Base-by-base conservation (phyloP, 768 basidiomycete genomes). In the Trametes maxima region DNA sequence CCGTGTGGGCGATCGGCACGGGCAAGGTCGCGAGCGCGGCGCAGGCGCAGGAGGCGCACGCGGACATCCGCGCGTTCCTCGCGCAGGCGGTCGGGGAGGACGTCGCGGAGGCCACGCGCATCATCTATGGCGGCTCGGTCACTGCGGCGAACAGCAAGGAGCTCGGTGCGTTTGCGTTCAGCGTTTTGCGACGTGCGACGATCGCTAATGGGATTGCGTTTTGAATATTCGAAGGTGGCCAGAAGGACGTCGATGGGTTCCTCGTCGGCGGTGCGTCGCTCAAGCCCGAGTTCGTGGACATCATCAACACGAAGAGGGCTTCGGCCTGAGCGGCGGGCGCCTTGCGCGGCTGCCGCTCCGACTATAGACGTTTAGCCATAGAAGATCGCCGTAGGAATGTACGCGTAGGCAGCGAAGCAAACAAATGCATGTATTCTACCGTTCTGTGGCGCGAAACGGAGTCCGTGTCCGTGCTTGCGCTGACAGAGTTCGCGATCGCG, bases 1-100 rank as follows among this genome's bases (percentile, higher is more conserved):
- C 95, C 44, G 93, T 98, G 17, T 98, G 97, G 96, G 96, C 97
- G 36, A 98, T 98, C 74, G 97, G 97, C 46, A 98, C 96, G 13
- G 96, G 96, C 65, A 96, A 91, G 74, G 95, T 97, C 54, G 96
- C 96, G 46, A 92, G 92, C 35, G 80, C 91, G 0, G 80, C 79
- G n/a, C 91, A 98, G 78, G 97, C 97, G 1, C 96, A 98, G 76
- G 90, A 95, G 43, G 86, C 92, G 2, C 97, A 99, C 71, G 83
- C 82, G 40, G 85, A 89, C 61, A 88, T 95, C 69, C 91, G 97
- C 67, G 68, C 77, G 12, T 97, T 86, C 79, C 79, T 98, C 66
- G 70, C 79, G 45, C 79, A 75, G 63, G 78, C 79, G 6, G 85
- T 98, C 44, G 90, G 90, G 7, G 68, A 80, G 35, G 76, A 78